These are phyloP conservation scores for Serendipita vermifera DNA, from an alignment of 768 basidiomycete species.

Conservation along the genomic window DNA sequence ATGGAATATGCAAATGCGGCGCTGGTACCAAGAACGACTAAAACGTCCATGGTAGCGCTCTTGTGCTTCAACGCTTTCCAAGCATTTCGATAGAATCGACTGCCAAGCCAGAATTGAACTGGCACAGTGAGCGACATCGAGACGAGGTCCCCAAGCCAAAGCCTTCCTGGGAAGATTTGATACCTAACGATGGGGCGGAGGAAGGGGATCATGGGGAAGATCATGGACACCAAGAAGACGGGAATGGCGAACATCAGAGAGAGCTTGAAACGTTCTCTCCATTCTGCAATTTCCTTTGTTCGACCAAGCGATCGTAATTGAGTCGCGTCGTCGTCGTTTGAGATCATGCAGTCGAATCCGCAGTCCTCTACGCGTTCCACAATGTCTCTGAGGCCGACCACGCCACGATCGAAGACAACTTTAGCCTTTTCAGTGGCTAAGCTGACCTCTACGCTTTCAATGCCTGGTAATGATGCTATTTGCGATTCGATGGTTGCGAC, in stretches of 20 bases:
- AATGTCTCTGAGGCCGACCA: conserved; percentile 74
- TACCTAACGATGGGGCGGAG: conserved; percentile 39
- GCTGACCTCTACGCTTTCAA: conserved; percentile 57
- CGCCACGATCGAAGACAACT: conserved; percentile 56
- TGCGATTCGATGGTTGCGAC: conserved; percentile 62
- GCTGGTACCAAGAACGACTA: conserved; percentile 88
- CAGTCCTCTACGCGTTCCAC: conserved; percentile 77
- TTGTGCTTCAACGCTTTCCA: conserved; percentile 85
- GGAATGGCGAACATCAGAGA: conserved; percentile 72
- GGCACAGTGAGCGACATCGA: conserved; percentile 71
- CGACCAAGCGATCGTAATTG: conserved; percentile 77
- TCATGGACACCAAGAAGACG: conserved; percentile 88
- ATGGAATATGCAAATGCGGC: conserved; percentile 89
- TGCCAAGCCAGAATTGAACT: conserved; percentile 84
- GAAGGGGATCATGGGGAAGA: conserved; percentile 54
- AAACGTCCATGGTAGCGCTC: conserved; percentile 93
- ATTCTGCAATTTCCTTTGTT: conserved; percentile 84
- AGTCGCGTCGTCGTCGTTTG: conserved; percentile 65
- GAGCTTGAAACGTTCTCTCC: conserved; percentile 66
- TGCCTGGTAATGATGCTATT: conserved; percentile 56
- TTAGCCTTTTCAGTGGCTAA: conserved; percentile 64
- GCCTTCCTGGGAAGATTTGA: conserved; percentile 40
- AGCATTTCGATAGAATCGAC: conserved; percentile 76
- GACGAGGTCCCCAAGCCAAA: conserved; percentile 74
- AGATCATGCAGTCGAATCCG: conserved; percentile 81